Conservation (phyloP, 164 flowering plant species). For the Dillenia suffruticosa region DNA sequence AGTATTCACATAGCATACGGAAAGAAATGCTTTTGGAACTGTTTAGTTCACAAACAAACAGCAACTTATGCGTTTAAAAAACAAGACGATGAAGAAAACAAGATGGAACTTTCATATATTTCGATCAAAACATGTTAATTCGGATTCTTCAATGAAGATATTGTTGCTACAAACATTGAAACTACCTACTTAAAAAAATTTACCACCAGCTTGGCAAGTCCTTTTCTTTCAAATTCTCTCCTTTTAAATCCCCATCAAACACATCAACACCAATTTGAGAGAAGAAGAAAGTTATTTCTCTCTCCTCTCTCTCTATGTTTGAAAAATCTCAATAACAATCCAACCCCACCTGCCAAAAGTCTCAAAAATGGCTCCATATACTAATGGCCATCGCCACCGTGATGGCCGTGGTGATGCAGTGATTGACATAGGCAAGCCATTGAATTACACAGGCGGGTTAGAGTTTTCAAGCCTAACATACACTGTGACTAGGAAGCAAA, state of each 20-base stretch:
- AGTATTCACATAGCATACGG: too few species aligned
- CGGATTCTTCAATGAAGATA: conserved; percentile 41
- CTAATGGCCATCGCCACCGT: conserved; percentile 11
- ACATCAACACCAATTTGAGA: conserved; percentile 12
- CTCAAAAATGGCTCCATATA: conserved; percentile 11
- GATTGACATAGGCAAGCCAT: conserved; percentile 42
- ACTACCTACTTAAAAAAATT: conserved; percentile 20
- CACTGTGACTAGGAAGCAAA: conserved; percentile 44
- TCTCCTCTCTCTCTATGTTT: not conserved
- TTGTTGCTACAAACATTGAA: conserved; percentile 24
- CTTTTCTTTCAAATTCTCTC: not conserved
- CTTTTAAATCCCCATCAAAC: conserved; percentile 12
- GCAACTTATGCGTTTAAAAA: not conserved
- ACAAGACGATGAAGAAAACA: conserved; percentile 21
- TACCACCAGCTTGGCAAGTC: conserved; percentile 17
- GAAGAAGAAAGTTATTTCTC: conserved; percentile 5
- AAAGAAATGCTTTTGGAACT: too few species aligned
- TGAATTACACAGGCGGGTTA: conserved; percentile 49
- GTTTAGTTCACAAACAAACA: too few species aligned
- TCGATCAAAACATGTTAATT: conserved; percentile 23
- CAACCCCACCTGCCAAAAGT: not conserved
- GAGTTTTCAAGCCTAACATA: conserved; percentile 50
- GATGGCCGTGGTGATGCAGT: conserved; percentile 21
- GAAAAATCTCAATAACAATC: too few species aligned
- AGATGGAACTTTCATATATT: conserved; percentile 11